phyloP scores from a whole-genome alignment of 1,284 basidiomycete species.

The Hymenochaete sp. region DNA sequence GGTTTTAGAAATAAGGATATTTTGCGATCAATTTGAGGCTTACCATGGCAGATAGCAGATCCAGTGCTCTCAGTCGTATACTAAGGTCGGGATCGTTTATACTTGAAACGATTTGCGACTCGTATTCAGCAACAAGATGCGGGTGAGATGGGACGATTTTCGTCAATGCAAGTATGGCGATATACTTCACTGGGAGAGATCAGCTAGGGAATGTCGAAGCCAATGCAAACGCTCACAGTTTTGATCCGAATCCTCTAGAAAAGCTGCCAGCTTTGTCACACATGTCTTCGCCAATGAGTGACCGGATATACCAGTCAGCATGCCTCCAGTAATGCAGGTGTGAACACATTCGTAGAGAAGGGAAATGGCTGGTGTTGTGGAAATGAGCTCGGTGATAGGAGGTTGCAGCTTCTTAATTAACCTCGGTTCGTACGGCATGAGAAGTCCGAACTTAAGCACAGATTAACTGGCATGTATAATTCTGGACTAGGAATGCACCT shows the following conservation, averaged over 20 bases:
- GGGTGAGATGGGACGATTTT: constrained; percentile 94
- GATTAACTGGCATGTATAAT: constrained; percentile 77
- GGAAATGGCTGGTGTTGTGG: constrained; percentile 92
- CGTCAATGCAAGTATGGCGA: constrained; percentile 88
- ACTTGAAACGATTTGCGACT: constrained; percentile 84
- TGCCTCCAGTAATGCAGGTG: constrained; percentile 95
- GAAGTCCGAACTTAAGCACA: constrained; percentile 79
- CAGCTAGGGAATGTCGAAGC: constrained; percentile 1
- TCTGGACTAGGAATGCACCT: constrained; percentile 7
- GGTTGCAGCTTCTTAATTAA: constrained; percentile 90
- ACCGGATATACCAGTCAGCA: constrained; percentile 80
- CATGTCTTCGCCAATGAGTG: constrained; percentile 80
- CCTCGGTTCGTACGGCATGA: constrained; percentile 88
- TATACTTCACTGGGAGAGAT: constrained; percentile 76
- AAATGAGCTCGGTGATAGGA: constrained; percentile 91
- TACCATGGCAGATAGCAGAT: constrained; percentile 91
- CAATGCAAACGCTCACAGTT: constrained; percentile 54
- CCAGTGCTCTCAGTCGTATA: constrained; percentile 91
- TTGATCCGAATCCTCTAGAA: constrained; percentile 90
- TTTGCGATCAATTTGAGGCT: constrained; percentile 19
- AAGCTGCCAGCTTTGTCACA: constrained; percentile 88
- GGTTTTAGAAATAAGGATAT: constrained; percentile 15
- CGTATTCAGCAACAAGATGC: constrained; percentile 85
- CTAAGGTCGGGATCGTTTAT: constrained; percentile 92
- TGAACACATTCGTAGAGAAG: constrained; percentile 97